These are phyloP conservation scores for Debaryomyces maramus DNA, from an alignment of 805 yeast species.

Conservation along the genomic window DNA sequence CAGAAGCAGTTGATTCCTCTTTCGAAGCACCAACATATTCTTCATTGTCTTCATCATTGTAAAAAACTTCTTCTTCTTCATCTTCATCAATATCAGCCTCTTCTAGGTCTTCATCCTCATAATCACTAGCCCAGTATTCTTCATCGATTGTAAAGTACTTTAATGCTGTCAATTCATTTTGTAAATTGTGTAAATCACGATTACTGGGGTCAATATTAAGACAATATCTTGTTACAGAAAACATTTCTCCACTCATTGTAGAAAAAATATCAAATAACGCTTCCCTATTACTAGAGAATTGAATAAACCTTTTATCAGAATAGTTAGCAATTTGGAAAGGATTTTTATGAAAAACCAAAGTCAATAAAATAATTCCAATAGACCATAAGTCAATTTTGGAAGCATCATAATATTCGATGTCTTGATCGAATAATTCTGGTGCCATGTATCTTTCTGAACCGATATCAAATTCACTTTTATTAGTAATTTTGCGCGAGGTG, in stretches of 20 bases:
- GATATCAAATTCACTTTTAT: conserved; percentile 63
- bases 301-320: conserved; percentile 77
- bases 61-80: conserved; percentile 16
- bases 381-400: conserved; percentile 89
- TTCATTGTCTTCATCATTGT: conserved; percentile 3
- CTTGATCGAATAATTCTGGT: conserved; percentile 77
- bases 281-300: conserved; percentile 85
- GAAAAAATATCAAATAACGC: conserved; percentile 90
- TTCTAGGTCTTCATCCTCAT: conserved; percentile 42
- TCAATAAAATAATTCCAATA: conserved; percentile 76
- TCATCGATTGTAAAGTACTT: conserved; percentile 82
- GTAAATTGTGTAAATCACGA: conserved; percentile 65
- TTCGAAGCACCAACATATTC: not conserved
- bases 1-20: conserved; percentile 7
- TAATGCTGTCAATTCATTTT: conserved; percentile 57
- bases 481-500: conserved; percentile 52
- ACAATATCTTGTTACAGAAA: conserved; percentile 75
- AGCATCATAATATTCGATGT: conserved; percentile 66
- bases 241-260: conserved; percentile 81
- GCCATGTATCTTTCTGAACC: conserved; percentile 95
- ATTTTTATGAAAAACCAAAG: conserved; percentile 82
- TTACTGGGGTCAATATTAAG: conserved; percentile 85
- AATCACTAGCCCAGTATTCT: conserved; percentile 50
- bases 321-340: conserved; percentile 83
- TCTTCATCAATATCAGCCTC: conserved; percentile 23